These are phyloP conservation scores for Phytophthora foliorum DNA, from an alignment of 352 stramenopile species.

Conservation along the genomic window DNA sequence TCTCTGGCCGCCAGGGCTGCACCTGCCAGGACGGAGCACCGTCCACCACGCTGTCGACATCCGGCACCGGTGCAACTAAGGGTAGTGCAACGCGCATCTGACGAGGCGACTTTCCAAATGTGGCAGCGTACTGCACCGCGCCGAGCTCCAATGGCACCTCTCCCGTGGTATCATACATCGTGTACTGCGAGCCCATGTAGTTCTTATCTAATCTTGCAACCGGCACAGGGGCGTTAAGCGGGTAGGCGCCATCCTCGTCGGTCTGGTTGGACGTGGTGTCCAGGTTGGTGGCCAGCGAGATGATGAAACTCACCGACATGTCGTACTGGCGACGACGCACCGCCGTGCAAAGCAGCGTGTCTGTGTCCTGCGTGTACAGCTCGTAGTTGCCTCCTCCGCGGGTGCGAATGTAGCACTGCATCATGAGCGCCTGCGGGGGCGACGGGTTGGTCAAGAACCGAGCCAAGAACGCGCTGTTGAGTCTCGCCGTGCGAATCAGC, in stretches of 20 bases:
- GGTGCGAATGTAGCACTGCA: conserved; percentile 91
- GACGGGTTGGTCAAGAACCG: conserved; percentile 71
- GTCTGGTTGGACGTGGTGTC: conserved; percentile 38
- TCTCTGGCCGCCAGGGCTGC: conserved; percentile 60
- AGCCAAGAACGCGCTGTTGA: conserved; percentile 62
- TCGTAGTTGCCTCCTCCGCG: conserved; percentile 86
- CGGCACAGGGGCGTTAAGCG: conserved; percentile 45
- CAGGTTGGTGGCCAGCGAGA: conserved; percentile 66
- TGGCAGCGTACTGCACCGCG: conserved; percentile 87
- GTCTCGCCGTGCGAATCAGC: conserved; percentile 63
- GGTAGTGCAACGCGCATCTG: conserved; percentile 87
- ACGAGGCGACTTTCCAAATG: conserved; percentile 86
- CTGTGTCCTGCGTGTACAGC: conserved; percentile 85
- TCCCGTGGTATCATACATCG: conserved; percentile 76
- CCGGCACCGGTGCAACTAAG: conserved; percentile 52
- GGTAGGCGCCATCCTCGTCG: conserved; percentile 20
- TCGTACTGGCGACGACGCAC: conserved; percentile 87
- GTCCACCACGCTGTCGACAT: conserved; percentile 53
- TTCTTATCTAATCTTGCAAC: conserved; percentile 89
- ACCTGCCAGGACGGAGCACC: conserved; percentile 63
- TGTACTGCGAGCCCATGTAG: conserved; percentile 92
- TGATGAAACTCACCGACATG: conserved; percentile 89
- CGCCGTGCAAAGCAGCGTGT: conserved; percentile 80
- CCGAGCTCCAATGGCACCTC: conserved; percentile 71
- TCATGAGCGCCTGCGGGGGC: conserved; percentile 74